Percentiles rank a stretch among this genome's conserved stretches.
Evolutionary conservation across 2,329 filamentous ascomycete genomes (phyloP).

Genomic region (Penicillium frequentans): DNA sequence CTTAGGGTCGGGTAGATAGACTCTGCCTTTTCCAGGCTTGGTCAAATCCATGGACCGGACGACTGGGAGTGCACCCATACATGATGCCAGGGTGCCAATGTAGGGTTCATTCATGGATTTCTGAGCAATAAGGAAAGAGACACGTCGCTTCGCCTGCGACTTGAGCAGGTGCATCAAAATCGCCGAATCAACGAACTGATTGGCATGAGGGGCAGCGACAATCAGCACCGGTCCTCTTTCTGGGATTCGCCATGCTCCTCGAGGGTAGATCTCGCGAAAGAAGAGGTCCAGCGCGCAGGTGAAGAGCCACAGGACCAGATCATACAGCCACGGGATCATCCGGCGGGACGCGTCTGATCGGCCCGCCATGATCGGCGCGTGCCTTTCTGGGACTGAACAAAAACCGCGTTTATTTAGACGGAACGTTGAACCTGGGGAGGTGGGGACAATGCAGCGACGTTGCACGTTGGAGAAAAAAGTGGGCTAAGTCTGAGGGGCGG

Average conservation of each 20-base stretch:
- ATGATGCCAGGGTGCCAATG: slow-evolving; percentile 78
- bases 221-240: slow-evolving; percentile 83
- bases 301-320: slow-evolving; percentile 47
- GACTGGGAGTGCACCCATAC: slow-evolving; percentile 84
- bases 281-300: slow-evolving; percentile 81
- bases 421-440: neutral
- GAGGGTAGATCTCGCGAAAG: slow-evolving; percentile 91
- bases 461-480: neutral
- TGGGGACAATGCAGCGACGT: neutral
- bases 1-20: slow-evolving; percentile 83
- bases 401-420: neutral
- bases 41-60: slow-evolving; percentile 84
- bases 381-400: slow-evolving; percentile 1
- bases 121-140: slow-evolving; percentile 86
- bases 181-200: slow-evolving; percentile 93
- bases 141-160: slow-evolving; percentile 78
- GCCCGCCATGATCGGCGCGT: slow-evolving; percentile 21
- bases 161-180: slow-evolving; percentile 89
- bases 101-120: slow-evolving; percentile 87
- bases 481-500: neutral
- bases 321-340: slow-evolving; percentile 49
- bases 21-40: slow-evolving; percentile 70
- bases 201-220: slow-evolving; percentile 91
- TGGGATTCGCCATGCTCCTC: slow-evolving; percentile 89
- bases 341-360: slow-evolving; percentile 8